These are phyloP conservation scores for Pseudogymnoascus sp. DNA, from an alignment of 2,329 filamentous ascomycete species.

Conservation along the genomic window DNA sequence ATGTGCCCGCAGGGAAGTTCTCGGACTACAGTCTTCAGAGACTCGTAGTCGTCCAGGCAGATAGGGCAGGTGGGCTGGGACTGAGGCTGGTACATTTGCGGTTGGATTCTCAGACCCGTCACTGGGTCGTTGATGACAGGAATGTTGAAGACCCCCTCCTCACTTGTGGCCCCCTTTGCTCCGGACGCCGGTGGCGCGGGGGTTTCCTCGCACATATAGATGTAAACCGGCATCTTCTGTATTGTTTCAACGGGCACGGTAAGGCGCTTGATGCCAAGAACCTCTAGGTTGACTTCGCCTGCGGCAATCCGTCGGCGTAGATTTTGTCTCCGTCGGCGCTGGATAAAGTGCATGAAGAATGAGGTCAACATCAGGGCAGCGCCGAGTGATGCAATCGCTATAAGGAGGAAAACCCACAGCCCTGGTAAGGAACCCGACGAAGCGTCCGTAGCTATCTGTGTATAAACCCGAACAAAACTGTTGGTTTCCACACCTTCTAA, in stretches of 20 bases:
- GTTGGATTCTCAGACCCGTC: slow-evolving; percentile 11
- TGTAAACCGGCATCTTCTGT: slow-evolving; percentile 69
- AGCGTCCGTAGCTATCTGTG: slow-evolving; percentile 40
- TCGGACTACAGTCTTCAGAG: slow-evolving; percentile 65
- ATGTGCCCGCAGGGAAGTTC: slow-evolving; percentile 88
- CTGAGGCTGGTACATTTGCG: slow-evolving; percentile 39
- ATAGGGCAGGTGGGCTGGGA: slow-evolving; percentile 84
- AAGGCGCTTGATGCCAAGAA: slow-evolving; percentile 74
- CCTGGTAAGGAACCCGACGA: slow-evolving; percentile 48
- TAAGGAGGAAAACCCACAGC: slow-evolving; percentile 73
- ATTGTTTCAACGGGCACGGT: slow-evolving; percentile 69
- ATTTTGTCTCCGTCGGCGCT: slow-evolving; percentile 61
- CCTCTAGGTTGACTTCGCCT: slow-evolving; percentile 82
- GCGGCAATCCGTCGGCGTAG: slow-evolving; percentile 64
- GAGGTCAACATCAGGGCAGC: slow-evolving; percentile 62
- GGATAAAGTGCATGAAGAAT: slow-evolving; percentile 68
- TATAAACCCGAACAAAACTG: slow-evolving; percentile 57
- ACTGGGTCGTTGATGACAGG: slow-evolving; percentile 15
- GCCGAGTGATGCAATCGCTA: slow-evolving; percentile 66
- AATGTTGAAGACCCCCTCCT: slow-evolving; percentile 12
- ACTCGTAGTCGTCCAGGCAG: slow-evolving; percentile 74
- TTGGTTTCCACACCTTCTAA: slow-evolving; percentile 49
- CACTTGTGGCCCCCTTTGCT: not conserved
- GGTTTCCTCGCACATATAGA: slow-evolving; percentile 56
- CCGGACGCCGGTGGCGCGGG: slow-evolving; percentile 32